Evolutionary conservation across 495 filamentous ascomycete species (phyloP).

Genomic region (Friedmanniomyces endolithicus): DNA sequence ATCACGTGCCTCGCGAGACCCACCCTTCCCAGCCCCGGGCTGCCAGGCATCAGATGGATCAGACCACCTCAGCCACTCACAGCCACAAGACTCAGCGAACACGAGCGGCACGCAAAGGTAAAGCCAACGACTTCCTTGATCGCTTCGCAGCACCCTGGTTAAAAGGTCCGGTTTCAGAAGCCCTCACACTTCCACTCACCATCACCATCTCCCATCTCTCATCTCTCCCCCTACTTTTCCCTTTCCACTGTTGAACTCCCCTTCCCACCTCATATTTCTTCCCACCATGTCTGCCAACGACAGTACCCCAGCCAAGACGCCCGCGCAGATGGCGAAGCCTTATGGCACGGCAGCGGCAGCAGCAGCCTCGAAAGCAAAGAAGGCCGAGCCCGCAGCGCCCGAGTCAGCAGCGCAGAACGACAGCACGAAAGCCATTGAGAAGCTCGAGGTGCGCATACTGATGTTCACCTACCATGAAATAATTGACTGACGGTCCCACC

Average conservation of each 20-base stretch:
- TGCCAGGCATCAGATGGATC: no score
- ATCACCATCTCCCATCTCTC: neutral
- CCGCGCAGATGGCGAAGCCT: slow-evolving; percentile 9
- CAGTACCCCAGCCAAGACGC: neutral
- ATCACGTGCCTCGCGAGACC: no score
- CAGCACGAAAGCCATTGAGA: slow-evolving; percentile 12
- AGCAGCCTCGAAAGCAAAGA: neutral
- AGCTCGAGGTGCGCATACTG: slow-evolving; percentile 13
- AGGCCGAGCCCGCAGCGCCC: neutral
- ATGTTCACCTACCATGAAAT: no score
- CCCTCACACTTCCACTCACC: no score
- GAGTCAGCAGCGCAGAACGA: slow-evolving; percentile 5
- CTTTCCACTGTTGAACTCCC: neutral
- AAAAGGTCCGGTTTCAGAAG: no score
- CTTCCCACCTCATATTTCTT: neutral
- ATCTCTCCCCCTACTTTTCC: neutral
- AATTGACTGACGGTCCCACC: neutral
- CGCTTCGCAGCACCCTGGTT: neutral
- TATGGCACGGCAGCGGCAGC: slow-evolving; percentile 4
- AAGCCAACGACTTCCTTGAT: neutral
- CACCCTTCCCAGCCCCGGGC: no score
- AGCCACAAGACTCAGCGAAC: neutral
- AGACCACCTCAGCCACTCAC: neutral
- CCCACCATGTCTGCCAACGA: neutral
- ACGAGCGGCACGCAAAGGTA: neutral